Evolutionary conservation across 2,329 filamentous ascomycete genomes (phyloP).

Genomic region (Colletotrichum spaethianum): DNA sequence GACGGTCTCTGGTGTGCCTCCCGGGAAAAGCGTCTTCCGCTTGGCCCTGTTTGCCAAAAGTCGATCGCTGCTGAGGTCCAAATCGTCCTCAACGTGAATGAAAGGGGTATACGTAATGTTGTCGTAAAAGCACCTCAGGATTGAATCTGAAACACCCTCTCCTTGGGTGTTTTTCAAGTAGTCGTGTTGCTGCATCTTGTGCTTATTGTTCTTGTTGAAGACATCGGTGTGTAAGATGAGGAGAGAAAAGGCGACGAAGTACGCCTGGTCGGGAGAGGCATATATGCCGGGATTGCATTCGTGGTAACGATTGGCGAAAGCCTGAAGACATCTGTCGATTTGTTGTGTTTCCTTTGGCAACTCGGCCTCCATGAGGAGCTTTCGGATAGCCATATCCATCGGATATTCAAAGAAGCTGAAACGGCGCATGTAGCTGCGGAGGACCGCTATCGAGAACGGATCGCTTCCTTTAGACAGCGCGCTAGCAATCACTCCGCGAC

Average conservation of each 20-base stretch:
- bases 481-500: constrained; percentile 86
- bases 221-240: constrained; percentile 97
- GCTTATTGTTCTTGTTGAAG: constrained; percentile 99
- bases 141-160: constrained; percentile 93
- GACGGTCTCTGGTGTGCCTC: constrained; percentile 71
- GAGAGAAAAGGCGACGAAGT: constrained; percentile 97
- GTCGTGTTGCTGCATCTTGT: constrained; percentile 97
- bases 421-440: constrained; percentile 94
- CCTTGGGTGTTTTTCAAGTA: constrained; percentile 96
- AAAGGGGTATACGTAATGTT: constrained; percentile 99
- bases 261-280: constrained; percentile 91
- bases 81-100: constrained; percentile 95
- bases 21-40: constrained; percentile 78
- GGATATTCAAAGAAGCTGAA: constrained; percentile 97
- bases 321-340: constrained; percentile 93
- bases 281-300: constrained; percentile 99
- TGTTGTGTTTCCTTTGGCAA: constrained; percentile 98
- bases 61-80: constrained; percentile 83
- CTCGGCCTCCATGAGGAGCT: constrained; percentile 96
- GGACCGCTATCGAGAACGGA: constrained; percentile 83
- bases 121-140: constrained; percentile 97
- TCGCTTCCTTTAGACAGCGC: constrained; percentile 90
- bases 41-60: constrained; percentile 79
- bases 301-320: constrained; percentile 96
- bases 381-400: constrained; percentile 97